Conservation (phyloP, 345 rosid genomes). For the Barbarea vulgaris region DNA sequence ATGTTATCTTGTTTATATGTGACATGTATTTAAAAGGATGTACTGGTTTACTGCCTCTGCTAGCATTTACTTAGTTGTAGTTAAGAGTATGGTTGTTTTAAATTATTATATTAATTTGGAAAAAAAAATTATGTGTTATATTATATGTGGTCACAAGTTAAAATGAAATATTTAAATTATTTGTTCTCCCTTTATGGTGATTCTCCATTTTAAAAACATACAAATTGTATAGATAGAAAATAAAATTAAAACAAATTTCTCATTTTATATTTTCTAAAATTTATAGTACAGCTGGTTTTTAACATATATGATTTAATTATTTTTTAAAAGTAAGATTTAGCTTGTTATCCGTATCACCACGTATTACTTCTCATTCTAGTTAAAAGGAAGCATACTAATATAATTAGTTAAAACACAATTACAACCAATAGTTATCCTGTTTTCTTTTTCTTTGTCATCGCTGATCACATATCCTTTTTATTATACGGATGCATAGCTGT, state of each 20-base stretch:
- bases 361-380: background rate
- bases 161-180: background rate
- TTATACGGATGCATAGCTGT: background rate
- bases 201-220: background rate
- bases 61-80: background rate
- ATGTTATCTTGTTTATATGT: background rate
- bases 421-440: conserved; percentile 2
- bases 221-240: background rate
- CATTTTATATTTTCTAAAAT: background rate
- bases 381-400: no score
- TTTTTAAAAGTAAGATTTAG: background rate
- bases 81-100: no score
- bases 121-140: no score
- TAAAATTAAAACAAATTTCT: background rate
- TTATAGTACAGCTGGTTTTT: background rate
- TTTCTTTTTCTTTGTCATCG: background rate
- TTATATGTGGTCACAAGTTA: no score
- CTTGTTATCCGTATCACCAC: background rate
- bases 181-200: background rate
- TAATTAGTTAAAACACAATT: background rate
- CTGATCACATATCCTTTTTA: background rate
- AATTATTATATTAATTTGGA: no score
- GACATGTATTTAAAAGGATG: background rate
- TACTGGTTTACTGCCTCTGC: background rate
- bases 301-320: background rate